These are phyloP conservation scores for Lactarius psammicola DNA, from an alignment of 768 basidiomycete species.

Conservation along the genomic window DNA sequence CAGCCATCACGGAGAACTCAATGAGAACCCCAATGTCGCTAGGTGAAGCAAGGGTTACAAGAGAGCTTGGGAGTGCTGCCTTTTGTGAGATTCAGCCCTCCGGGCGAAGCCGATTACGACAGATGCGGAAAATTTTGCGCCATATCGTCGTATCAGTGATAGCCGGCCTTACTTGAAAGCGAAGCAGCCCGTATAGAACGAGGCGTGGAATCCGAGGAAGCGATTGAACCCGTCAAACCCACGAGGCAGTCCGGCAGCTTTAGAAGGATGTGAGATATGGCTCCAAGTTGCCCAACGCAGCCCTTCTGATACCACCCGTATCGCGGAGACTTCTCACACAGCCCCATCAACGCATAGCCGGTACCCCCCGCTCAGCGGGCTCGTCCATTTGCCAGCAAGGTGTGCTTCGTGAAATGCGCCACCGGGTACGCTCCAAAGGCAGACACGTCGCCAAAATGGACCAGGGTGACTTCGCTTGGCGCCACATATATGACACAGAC, in stretches of 20 bases:
- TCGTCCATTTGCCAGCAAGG: neutral
- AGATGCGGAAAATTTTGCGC: neutral
- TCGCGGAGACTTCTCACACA: neutral
- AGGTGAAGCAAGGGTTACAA: neutral
- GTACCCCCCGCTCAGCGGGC: neutral
- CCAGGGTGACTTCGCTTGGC: neutral
- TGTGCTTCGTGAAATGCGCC: neutral
- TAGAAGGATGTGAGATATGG: no score
- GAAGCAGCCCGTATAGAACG: no score
- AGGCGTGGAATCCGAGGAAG: slow-evolving; percentile 1
- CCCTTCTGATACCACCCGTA: neutral
- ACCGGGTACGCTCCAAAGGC: neutral
- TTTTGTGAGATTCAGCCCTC: neutral
- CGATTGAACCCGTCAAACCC: neutral
- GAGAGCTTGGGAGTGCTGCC: no score
- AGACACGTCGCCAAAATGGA: neutral
- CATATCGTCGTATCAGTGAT: neutral
- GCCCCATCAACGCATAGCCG: neutral
- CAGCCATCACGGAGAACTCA: neutral
- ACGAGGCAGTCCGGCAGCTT: neutral
- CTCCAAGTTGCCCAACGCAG: neutral
- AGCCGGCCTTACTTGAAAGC: neutral
- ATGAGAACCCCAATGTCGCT: neutral
- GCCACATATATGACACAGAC: neutral
- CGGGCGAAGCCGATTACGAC: neutral